Percentiles rank a stretch among this genome's conserved stretches.
phyloP scores from a whole-genome alignment of 164 flowering plant genomes.

The grape (Vitis vinifera) region DNA sequence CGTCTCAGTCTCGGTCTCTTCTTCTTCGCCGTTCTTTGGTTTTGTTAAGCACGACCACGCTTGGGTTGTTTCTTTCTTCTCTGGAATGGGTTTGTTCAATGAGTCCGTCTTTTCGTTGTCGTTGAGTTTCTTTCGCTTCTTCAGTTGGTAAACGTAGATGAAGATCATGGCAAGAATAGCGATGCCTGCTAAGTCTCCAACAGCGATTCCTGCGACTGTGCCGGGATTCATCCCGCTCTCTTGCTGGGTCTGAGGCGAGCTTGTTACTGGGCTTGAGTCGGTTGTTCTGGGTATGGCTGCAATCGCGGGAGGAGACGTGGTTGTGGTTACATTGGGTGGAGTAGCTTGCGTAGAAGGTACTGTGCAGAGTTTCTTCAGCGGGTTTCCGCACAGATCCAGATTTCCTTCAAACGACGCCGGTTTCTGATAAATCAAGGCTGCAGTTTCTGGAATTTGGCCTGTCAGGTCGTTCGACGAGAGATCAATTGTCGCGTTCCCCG shows the following conservation, averaged over 20 bases:
- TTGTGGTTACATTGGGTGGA: slow-evolving; percentile 44
- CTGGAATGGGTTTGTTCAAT: not conserved
- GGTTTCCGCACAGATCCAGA: slow-evolving; percentile 73
- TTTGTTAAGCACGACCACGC: slow-evolving; percentile 43
- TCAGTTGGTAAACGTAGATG: slow-evolving; percentile 47
- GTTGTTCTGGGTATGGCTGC: slow-evolving; percentile 62
- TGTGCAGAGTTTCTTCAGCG: slow-evolving; percentile 55
- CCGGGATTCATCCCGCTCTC: slow-evolving; percentile 45
- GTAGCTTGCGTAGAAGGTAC: slow-evolving; percentile 54
- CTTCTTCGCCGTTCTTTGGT: slow-evolving; percentile 28
- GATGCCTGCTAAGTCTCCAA: slow-evolving; percentile 64
- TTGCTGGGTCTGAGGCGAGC: slow-evolving; percentile 14
- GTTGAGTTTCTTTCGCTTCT: slow-evolving; percentile 25
- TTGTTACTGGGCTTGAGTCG: slow-evolving; percentile 20
- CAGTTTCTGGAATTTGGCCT: slow-evolving; percentile 61
- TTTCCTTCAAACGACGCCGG: slow-evolving; percentile 58
- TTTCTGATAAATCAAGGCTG: slow-evolving; percentile 48
- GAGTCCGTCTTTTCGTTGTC: not conserved
- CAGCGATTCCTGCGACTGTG: slow-evolving; percentile 49
- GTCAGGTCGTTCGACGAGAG: slow-evolving; percentile 70
- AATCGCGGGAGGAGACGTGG: slow-evolving; percentile 54
- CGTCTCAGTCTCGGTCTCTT: slow-evolving; percentile 19
- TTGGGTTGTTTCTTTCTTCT: slow-evolving; percentile 5
- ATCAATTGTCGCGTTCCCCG: slow-evolving; percentile 55
- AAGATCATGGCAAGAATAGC: slow-evolving; percentile 45